Percentiles rank a stretch among this genome's conserved stretches.
These are phyloP conservation scores for Phytophthora gonapodyides DNA, from an alignment of 352 stramenopile species.

Conservation along the genomic window DNA sequence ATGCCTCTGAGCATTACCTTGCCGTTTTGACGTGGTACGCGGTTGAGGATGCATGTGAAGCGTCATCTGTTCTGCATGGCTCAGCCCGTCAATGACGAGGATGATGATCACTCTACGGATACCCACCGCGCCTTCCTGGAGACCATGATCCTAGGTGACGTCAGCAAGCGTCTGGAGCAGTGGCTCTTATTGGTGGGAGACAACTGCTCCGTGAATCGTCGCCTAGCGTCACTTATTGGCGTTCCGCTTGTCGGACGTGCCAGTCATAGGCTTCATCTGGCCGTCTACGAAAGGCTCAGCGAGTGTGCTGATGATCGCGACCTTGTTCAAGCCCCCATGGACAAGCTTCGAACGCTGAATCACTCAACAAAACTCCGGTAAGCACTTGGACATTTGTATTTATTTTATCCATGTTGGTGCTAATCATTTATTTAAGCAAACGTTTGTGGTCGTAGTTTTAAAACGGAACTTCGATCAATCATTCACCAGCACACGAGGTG, in stretches of 20 bases:
- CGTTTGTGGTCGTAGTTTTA: slow-evolving; percentile 6
- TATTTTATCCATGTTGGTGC: neutral
- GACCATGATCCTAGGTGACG: too few species aligned
- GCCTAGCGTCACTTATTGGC: too few species aligned
- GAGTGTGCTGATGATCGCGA: neutral
- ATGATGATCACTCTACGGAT: too few species aligned
- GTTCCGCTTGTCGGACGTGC: neutral
- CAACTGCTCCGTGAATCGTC: too few species aligned
- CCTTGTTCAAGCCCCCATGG: slow-evolving; percentile 2
- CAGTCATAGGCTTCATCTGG: neutral
- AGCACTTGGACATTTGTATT: neutral
- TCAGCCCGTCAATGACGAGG: too few species aligned
- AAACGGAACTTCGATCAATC: slow-evolving; percentile 8
- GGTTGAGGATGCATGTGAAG: too few species aligned
- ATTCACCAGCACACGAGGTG: slow-evolving; percentile 3
- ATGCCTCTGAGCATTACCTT: too few species aligned
- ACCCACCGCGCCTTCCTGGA: too few species aligned
- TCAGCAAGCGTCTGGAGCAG: too few species aligned
- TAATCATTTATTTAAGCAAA: neutral
- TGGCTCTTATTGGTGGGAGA: too few species aligned
- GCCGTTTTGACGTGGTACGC: too few species aligned
- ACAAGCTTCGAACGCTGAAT: neutral
- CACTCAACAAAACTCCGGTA: neutral
- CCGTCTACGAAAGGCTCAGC: neutral
- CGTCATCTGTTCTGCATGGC: too few species aligned